Conservation (phyloP, 805 yeast species). For the Yarrowia keelungensis region DNA sequence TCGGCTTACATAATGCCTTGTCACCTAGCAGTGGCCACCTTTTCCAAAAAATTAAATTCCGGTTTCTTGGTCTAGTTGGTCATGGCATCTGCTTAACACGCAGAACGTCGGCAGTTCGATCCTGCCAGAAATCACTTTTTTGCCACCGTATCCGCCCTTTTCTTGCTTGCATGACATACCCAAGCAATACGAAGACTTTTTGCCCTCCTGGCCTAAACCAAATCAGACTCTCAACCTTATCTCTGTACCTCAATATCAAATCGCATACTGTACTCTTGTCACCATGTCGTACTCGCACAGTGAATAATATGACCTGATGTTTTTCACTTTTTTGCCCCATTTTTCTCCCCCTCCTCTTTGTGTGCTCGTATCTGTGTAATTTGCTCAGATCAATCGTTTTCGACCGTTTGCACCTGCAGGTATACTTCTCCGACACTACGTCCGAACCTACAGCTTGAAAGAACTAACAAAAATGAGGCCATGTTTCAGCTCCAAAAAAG, state of each 20-base stretch:
- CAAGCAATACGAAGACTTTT: no score
- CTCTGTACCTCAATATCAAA: not conserved
- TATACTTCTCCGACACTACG: not conserved
- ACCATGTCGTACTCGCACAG: no score
- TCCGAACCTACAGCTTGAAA: no score
- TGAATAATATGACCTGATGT: no score
- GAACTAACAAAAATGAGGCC: not conserved
- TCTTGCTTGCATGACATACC: no score
- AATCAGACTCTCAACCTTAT: not conserved
- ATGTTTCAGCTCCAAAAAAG: not conserved
- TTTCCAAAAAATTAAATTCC: not conserved
- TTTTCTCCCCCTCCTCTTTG: not conserved
- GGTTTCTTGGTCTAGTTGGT: constrained; percentile 89
- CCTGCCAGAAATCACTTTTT: constrained; percentile 60
- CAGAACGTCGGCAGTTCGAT: constrained; percentile 99
- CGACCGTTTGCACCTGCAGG: not conserved
- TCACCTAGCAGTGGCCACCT: not conserved
- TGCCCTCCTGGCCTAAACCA: no score
- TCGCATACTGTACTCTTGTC: no score
- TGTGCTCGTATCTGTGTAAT: not conserved
- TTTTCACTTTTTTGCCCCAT: no score
- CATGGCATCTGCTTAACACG: constrained; percentile 99
- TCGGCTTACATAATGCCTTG: not conserved
- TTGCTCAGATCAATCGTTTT: not conserved
- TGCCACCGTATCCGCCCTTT: no score